Percentiles rank a stretch among this genome's conserved stretches.
phyloP scores from a whole-genome alignment of 1,139 yeast species.

The Tardiomyces blankii region DNA sequence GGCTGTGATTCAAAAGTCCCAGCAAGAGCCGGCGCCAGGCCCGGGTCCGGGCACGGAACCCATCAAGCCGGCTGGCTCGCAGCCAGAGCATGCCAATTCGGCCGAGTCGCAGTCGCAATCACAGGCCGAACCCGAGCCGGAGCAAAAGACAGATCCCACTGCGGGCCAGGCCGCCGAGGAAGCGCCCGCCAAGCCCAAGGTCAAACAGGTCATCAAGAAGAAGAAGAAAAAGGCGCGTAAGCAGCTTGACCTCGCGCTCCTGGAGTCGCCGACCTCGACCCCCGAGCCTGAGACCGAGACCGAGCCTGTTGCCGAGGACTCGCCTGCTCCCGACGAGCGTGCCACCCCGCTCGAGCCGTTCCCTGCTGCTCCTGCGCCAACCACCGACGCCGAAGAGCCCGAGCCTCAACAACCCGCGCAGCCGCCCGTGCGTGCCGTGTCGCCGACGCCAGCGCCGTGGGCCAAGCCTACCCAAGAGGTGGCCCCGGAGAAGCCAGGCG shows the following conservation, averaged over 20 bases:
- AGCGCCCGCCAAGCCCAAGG: not conserved
- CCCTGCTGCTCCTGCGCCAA: constrained; percentile 6
- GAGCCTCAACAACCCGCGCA: constrained; percentile 8
- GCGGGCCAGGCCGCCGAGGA: not conserved
- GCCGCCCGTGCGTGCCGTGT: constrained; percentile 3
- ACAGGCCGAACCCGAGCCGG: not conserved
- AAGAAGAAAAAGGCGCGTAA: not conserved
- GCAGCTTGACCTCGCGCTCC: not conserved
- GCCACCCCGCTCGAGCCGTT: constrained; percentile 8
- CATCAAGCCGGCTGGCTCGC: not conserved
- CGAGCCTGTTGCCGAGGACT: not conserved
- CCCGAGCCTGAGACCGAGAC: not conserved
- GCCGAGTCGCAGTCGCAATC: no score
- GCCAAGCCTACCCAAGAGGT: constrained; percentile 29
- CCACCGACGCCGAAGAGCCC: constrained; percentile 9
- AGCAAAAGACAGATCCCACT: no score
- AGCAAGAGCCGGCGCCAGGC: no score
- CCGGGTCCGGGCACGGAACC: not conserved
- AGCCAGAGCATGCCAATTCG: no score
- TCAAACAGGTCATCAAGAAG: not conserved
- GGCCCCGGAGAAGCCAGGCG: constrained; percentile 25
- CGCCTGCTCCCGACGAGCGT: constrained; percentile 1
- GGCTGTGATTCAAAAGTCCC: not conserved
- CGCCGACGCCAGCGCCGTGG: constrained; percentile 31
- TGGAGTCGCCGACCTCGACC: not conserved